These are phyloP conservation scores for Brasilioporus rufonigricans DNA, from an alignment of 768 basidiomycete genomes.

Conservation along the genomic window DNA sequence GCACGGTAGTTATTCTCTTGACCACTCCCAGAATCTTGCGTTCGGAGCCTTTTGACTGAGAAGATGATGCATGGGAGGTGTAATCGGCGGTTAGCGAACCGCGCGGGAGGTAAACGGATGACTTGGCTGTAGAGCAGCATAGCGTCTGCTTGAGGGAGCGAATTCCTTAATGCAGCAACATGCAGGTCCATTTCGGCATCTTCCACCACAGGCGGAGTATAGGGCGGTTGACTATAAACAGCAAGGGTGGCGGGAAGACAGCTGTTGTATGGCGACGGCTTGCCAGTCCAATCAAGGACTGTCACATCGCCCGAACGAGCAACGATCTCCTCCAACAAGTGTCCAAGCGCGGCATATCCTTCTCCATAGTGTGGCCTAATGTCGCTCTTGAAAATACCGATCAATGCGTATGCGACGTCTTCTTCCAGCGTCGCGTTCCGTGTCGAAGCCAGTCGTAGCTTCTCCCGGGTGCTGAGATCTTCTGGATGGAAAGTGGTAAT, in stretches of 20 bases:
- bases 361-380: constrained; percentile 5
- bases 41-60: background rate
- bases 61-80: background rate
- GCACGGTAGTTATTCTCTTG: background rate
- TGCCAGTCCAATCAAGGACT: background rate
- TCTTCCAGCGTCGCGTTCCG: background rate
- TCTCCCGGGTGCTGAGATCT: background rate
- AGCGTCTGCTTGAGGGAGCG: background rate
- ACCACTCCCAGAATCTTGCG: background rate
- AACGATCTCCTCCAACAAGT: background rate
- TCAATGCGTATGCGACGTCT: background rate
- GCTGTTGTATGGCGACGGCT: background rate
- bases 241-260: constrained; percentile 4
- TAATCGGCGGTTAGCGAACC: background rate
- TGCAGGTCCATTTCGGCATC: background rate
- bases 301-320: background rate
- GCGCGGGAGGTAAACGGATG: background rate
- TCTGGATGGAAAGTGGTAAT: constrained; percentile 4
- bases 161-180: background rate
- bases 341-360: constrained; percentile 6
- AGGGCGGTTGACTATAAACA: background rate
- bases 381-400: background rate
- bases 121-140: background rate
- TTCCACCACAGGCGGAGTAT: background rate
- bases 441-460: background rate